A percentile compares a stretch with the other conserved stretches of the same genome.
Conservation (phyloP, 1,284 basidiomycete species). For the Ustilago cynodontis region DNA sequence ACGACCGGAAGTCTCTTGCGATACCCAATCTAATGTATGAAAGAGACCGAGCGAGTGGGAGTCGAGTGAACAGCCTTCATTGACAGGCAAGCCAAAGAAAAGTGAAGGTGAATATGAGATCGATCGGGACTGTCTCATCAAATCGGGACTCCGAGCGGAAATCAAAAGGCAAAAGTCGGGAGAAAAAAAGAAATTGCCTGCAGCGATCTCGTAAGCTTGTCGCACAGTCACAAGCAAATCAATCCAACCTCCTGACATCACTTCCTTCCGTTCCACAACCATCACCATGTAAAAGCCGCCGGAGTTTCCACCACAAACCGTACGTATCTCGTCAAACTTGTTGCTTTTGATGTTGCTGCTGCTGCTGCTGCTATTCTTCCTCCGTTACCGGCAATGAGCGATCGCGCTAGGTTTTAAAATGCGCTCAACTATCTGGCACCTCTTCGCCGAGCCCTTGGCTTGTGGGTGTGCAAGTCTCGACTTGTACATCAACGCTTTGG, state of each 20-base stretch:
- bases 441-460: conserved; percentile 59
- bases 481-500: conserved; percentile 26
- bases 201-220: conserved; percentile 33
- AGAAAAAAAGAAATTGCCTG: conserved; percentile 18
- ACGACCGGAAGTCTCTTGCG: neutral
- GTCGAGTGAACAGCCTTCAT: neutral
- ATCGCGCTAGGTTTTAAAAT: conserved; percentile 59
- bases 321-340: conserved; percentile 11
- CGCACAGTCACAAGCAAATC: conserved; percentile 1
- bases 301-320: conserved; percentile 5
- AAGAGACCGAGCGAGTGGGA: neutral
- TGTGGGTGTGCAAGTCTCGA: conserved; percentile 8
- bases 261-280: conserved; percentile 1
- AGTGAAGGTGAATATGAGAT: neutral
- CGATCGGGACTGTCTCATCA: conserved; percentile 11
- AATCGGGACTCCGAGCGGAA: conserved; percentile 4
- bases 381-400: conserved; percentile 51
- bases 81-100: neutral
- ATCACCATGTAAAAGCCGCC: conserved; percentile 23
- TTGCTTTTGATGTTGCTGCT: neutral
- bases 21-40: neutral
- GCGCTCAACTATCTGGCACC: conserved; percentile 59
- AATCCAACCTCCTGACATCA: neutral
- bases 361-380: neutral
- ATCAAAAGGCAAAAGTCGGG: conserved; percentile 12